Percentiles rank a stretch among this genome's conserved stretches.
phyloP scores from a whole-genome alignment of 2,329 filamentous ascomycete species.

The Zopfia rhizophila region DNA sequence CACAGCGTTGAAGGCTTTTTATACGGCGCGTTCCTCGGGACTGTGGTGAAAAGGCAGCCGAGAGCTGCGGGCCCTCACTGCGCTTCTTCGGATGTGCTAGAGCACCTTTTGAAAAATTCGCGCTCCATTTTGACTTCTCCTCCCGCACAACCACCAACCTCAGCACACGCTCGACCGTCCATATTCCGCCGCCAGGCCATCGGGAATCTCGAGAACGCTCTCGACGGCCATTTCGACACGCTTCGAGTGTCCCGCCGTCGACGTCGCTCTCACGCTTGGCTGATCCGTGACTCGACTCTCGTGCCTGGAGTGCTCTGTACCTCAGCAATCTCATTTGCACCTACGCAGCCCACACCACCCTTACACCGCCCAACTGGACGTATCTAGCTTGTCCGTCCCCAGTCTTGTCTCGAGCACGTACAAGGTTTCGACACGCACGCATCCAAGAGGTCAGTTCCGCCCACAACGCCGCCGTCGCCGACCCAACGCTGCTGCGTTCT shows the following conservation, averaged over 20 bases:
- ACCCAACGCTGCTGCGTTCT: constrained; percentile 11
- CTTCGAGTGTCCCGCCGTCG: constrained; percentile 36
- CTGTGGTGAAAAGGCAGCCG: constrained; percentile 17
- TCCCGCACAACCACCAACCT: constrained; percentile 35
- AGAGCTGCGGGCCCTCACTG: constrained; percentile 18
- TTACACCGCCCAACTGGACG: constrained; percentile 18
- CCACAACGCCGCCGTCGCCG: constrained; percentile 21
- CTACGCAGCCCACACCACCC: constrained; percentile 21
- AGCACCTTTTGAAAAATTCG: constrained; percentile 11
- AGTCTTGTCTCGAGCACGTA: constrained; percentile 10
- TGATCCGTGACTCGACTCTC: constrained; percentile 20
- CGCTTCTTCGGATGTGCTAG: neutral
- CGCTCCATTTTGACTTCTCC: constrained; percentile 26
- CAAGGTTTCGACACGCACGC: constrained; percentile 22
- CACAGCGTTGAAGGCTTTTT: too few species aligned
- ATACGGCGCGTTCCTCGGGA: constrained; percentile 7
- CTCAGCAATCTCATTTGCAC: constrained; percentile 26
- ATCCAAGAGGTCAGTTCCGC: constrained; percentile 40
- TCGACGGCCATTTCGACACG: constrained; percentile 35
- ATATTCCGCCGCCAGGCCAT: constrained; percentile 42
- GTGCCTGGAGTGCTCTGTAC: constrained; percentile 42
- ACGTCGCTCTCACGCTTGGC: constrained; percentile 30
- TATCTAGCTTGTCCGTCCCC: constrained; percentile 16
- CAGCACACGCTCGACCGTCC: constrained; percentile 42
- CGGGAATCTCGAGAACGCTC: constrained; percentile 37